Evolutionary conservation across 139 green algal species (phyloP).

Genomic region (Medakamo hakoo): DNA sequence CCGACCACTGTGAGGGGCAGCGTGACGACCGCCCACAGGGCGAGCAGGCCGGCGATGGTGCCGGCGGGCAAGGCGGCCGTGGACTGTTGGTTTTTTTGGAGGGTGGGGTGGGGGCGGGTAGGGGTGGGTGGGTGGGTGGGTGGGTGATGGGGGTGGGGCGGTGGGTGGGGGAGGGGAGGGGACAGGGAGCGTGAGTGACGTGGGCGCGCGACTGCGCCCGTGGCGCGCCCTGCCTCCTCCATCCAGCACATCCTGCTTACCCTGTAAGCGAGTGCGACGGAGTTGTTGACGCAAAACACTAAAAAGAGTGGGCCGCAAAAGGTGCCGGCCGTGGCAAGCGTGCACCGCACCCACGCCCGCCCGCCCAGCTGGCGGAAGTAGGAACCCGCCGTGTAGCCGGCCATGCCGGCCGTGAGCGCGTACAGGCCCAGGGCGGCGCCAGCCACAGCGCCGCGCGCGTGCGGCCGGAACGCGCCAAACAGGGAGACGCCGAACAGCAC

Average conservation of each 20-base stretch:
- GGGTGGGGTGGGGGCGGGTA: neutral
- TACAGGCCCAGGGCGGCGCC: conserved; percentile 77
- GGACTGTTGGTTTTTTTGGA: conserved; percentile 12
- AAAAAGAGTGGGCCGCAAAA: conserved; percentile 68
- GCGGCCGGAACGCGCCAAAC: conserved; percentile 82
- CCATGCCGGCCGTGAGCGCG: conserved; percentile 54
- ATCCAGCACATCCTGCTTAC: too few relatives aligned
- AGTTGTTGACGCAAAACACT: conserved; percentile 62
- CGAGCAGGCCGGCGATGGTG: conserved; percentile 71
- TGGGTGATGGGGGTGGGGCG: too few relatives aligned
- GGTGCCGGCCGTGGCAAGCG: conserved; percentile 47
- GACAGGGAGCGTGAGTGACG: too few relatives aligned
- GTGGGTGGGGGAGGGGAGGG: too few relatives aligned
- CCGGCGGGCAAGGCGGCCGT: conserved; percentile 71
- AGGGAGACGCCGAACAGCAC: conserved; percentile 69
- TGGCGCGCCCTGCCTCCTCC: too few relatives aligned
- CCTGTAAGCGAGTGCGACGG: conserved; percentile 47
- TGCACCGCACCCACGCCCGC: conserved; percentile 53
- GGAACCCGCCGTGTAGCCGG: conserved; percentile 60
- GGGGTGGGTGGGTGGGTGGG: too few relatives aligned
- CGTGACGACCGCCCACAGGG: conserved; percentile 72
- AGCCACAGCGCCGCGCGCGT: conserved; percentile 79
- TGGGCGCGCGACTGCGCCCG: too few relatives aligned
- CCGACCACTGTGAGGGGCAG: conserved; percentile 84
- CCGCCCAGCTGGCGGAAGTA: conserved; percentile 52